Evolutionary conservation across 2,329 filamentous ascomycete genomes (phyloP), one percentile per base, ranked within the genome.

Genomic region (Curvularia hawaiiensis): DNA sequence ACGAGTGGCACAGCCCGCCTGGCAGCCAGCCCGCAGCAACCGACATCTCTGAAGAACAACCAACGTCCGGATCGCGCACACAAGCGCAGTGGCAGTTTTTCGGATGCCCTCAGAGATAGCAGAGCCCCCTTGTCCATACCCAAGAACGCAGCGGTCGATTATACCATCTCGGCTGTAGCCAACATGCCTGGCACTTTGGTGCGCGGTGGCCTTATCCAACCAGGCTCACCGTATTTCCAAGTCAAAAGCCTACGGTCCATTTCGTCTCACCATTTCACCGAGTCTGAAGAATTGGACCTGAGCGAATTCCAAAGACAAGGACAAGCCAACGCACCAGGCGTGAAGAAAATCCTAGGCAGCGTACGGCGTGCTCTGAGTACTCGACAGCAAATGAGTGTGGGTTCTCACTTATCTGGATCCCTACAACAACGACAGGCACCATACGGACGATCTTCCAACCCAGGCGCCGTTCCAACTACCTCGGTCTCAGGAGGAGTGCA

Each of bases 41-140:
- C 63, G 9, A 47, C 61, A 0, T 67, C 72, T 3, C 61, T 61
- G 22, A 75, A 71, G 53, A 69, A 65, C 43, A 56, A 61, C 11
- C 67, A 64, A 41, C 67, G 68, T 22, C 69, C 69, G 8, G 61
- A 68, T 24, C 69, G 74, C 52, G 83, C 80, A 3, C 92, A 97
- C 76, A 93, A 92, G 75, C 88, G 92, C 22, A 96, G 91, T 70
- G 92, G 89, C 49, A 97, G 93, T 73, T 89, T 95, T 67, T 91
- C 90, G 0, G 91, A 97, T 77, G 94, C 93, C 1, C 76, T 94
- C 50, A 83, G 92, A 65, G 90, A 95, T 69, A 76, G 88, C 79
- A 77, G 85, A 52, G 77, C 82, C 11, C 83, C 83, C 2, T 68
- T 85, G 9, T 81, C 82, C 4, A 76, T 79, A 31, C 75, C 80